These are phyloP conservation scores for Setomelanomma holmii DNA, from an alignment of 2,329 filamentous ascomycete species.

Conservation along the genomic window DNA sequence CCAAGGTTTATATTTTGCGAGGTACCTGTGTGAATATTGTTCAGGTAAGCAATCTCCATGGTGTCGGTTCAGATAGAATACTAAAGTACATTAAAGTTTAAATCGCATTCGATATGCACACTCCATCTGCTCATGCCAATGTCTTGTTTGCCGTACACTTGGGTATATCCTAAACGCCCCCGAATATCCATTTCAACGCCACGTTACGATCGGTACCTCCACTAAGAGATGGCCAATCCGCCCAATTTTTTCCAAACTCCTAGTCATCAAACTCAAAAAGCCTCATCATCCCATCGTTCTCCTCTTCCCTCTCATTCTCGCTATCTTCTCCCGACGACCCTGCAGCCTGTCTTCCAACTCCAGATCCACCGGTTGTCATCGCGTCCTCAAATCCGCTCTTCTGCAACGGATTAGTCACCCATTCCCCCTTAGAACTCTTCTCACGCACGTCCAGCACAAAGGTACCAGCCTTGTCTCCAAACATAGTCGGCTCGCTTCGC, in stretches of 20 bases:
- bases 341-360: background rate
- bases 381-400: background rate
- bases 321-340: background rate
- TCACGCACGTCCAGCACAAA: conserved; percentile 7
- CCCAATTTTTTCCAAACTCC: background rate
- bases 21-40: too few relatives aligned
- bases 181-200: background rate
- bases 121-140: background rate
- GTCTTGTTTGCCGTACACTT: background rate
- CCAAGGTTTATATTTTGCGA: too few relatives aligned
- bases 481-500: background rate
- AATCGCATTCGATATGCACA: background rate
- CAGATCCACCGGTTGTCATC: background rate
- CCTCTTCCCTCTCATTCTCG: background rate
- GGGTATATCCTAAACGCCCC: background rate
- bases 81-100: too few relatives aligned
- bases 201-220: background rate
- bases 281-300: conserved; percentile 1
- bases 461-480: conserved; percentile 1
- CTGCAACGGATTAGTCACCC: background rate
- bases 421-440: background rate
- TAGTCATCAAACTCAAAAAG: conserved; percentile 7
- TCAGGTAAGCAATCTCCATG: background rate
- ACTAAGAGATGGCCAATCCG: background rate
- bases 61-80: background rate